phyloP scores from a whole-genome alignment of 108 stramenopile genomes.

The Poteriospumella lacustris region DNA sequence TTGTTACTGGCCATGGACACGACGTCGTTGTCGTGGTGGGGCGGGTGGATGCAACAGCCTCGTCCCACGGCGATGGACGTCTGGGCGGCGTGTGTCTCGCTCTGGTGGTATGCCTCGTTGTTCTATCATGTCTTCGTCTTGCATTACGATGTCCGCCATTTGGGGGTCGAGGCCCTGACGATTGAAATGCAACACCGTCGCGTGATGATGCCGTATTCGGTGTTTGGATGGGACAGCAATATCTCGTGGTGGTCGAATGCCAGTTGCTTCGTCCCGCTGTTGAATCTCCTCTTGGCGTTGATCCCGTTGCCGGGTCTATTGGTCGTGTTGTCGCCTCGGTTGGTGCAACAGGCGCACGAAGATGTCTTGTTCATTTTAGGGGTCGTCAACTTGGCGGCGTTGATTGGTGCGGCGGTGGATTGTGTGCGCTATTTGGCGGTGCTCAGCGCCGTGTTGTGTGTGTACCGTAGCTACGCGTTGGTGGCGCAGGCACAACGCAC shows the following conservation, averaged over 20 bases:
- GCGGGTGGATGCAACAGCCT: neutral
- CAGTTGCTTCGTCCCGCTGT: neutral
- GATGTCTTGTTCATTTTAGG: neutral
- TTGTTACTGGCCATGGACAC: no score
- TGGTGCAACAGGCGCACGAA: neutral
- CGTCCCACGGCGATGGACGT: neutral
- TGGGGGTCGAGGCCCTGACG: neutral
- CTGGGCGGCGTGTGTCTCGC: neutral
- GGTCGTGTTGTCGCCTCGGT: neutral
- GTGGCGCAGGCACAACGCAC: no score
- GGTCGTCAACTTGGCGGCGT: neutral
- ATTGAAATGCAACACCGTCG: neutral
- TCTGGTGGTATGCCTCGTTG: neutral
- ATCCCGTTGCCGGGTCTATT: neutral
- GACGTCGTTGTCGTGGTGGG: no score
- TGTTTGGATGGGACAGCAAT: neutral
- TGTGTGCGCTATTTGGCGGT: neutral
- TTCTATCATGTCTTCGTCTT: neutral
- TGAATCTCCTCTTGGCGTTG: neutral
- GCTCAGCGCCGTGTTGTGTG: neutral
- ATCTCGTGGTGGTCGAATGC: neutral
- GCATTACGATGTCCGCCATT: no score
- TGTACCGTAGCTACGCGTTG: neutral
- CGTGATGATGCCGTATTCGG: neutral
- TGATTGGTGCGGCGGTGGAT: neutral